Percentiles rank a stretch among this genome's conserved stretches.
Conservation (phyloP, 2,329 filamentous ascomycete genomes). For the Trichoderma semiorbis region DNA sequence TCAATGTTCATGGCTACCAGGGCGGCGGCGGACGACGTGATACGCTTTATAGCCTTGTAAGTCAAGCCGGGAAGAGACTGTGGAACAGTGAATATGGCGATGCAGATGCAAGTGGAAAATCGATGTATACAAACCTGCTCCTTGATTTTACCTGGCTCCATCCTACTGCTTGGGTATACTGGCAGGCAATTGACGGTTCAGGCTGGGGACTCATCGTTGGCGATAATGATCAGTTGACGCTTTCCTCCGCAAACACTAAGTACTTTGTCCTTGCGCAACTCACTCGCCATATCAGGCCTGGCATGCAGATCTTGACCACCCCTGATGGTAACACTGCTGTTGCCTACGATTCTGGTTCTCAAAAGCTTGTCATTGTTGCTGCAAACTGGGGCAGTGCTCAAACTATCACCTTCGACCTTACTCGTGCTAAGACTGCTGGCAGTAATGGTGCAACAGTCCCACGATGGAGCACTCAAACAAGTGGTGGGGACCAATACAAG, state of each 20-base stretch:
- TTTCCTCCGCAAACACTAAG: not conserved
- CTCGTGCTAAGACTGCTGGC: not conserved
- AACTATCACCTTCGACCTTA: not conserved
- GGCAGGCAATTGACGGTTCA: not conserved
- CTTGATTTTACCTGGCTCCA: conserved; percentile 6
- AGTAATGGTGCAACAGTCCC: not conserved
- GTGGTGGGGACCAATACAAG: not conserved
- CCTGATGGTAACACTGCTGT: not conserved
- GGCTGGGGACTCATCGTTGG: conserved; percentile 5
- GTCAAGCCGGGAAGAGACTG: not conserved
- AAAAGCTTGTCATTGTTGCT: not conserved
- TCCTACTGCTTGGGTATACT: conserved; percentile 9
- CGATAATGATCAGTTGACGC: not conserved
- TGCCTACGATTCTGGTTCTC: not conserved
- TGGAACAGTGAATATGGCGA: conserved; percentile 1
- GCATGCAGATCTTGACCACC: conserved; percentile 3
- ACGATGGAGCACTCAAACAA: conserved; percentile 7
- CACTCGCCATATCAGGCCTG: not conserved
- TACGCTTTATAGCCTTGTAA: not conserved
- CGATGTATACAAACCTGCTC: not conserved
- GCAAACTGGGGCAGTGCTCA: conserved; percentile 1
- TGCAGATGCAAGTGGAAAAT: not conserved
- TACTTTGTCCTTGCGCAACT: conserved; percentile 7
- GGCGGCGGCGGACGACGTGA: not conserved
- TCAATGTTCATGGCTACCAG: conserved; percentile 9